Evolutionary conservation across 257 asterid species (phyloP).

Genomic region (Coffea eugenioides): DNA sequence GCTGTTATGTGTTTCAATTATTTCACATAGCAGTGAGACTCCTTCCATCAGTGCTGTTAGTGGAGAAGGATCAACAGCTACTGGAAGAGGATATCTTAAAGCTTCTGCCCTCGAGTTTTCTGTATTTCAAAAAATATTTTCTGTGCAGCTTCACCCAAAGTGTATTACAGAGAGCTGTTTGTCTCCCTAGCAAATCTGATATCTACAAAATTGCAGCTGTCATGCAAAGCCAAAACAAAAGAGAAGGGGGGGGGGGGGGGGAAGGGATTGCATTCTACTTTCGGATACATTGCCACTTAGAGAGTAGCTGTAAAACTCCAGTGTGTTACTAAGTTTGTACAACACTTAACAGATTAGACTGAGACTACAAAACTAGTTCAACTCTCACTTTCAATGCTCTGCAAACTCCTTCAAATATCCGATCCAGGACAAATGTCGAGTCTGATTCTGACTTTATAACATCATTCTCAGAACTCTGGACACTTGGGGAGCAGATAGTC

Average conservation of each 20-base stretch:
- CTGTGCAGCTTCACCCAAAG: constrained; percentile 88
- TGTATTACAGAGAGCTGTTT: constrained; percentile 87
- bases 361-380: constrained; percentile 98
- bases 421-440: constrained; percentile 84
- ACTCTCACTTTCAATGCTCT: constrained; percentile 98
- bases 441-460: constrained; percentile 70
- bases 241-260: neutral
- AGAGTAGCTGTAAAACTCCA: constrained; percentile 94
- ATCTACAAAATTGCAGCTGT: constrained; percentile 45
- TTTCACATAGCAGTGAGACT: constrained; percentile 77
- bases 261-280: neutral
- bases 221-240: constrained; percentile 13
- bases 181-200: constrained; percentile 88
- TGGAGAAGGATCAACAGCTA: constrained; percentile 92
- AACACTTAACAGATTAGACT: constrained; percentile 79
- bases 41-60: constrained; percentile 94
- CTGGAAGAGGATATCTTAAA: constrained; percentile 90
- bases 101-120: constrained; percentile 93
- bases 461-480: constrained; percentile 54
- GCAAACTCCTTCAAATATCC: constrained; percentile 98
- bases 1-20: constrained; percentile 77
- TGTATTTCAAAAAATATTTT: constrained; percentile 83
- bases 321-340: constrained; percentile 83
- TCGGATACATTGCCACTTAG: constrained; percentile 49
- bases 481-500: constrained; percentile 60